Percentiles rank a stretch among this genome's conserved stretches.
Conservation (phyloP, 2,329 filamentous ascomycete species). For the Colletotrichum sp. region DNA sequence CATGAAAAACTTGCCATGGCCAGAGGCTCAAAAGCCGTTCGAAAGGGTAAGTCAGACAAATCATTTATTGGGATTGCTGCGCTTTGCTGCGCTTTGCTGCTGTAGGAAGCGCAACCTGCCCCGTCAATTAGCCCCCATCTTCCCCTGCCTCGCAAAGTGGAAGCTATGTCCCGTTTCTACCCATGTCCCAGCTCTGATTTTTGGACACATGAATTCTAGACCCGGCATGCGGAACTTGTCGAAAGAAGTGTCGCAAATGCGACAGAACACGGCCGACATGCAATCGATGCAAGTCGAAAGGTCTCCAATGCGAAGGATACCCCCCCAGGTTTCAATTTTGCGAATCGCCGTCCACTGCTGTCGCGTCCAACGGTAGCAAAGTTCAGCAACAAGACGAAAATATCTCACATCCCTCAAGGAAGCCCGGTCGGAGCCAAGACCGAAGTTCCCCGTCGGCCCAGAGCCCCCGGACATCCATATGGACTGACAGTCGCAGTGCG, state of each 20-base stretch:
- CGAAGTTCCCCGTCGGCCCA: neutral
- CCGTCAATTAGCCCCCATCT: neutral
- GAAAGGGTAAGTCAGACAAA: conserved; percentile 2
- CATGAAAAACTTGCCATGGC: neutral
- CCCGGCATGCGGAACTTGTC: conserved; percentile 34
- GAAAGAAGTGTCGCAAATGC: conserved; percentile 37
- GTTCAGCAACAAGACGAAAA: neutral
- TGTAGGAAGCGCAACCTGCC: neutral
- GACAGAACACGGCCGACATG: conserved; percentile 32
- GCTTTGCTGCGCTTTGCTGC: neutral
- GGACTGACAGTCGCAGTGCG: neutral
- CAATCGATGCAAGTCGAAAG: conserved; percentile 31
- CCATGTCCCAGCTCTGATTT: neutral
- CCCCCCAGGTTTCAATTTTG: conserved; percentile 33
- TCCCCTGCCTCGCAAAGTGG: neutral
- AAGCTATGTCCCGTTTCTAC: neutral
- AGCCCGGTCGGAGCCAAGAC: neutral
- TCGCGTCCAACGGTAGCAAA: neutral
- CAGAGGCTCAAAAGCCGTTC: conserved; percentile 6
- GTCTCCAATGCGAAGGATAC: conserved; percentile 34
- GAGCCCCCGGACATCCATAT: neutral
- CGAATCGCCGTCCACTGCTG: conserved; percentile 21
- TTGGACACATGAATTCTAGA: conserved; percentile 20
- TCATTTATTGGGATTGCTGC: neutral
- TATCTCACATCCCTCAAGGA: neutral